phyloP scores from a whole-genome alignment of 805 yeast species.

The Candida silvatica region DNA sequence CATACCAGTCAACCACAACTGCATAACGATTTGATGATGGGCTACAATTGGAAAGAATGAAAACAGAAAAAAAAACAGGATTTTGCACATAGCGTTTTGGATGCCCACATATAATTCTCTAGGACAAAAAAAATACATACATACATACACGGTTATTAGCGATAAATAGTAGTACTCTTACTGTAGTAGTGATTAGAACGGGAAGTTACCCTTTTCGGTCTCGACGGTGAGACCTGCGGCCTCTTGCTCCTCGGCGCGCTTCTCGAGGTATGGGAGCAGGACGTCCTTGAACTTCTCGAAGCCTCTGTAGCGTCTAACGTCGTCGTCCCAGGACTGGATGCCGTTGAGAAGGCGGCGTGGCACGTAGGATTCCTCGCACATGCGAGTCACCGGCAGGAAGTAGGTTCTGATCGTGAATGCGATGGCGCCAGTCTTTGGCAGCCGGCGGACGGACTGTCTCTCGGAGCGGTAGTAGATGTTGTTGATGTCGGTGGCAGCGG shows the following conservation, averaged over 20 bases:
- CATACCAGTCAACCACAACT: too few relatives aligned
- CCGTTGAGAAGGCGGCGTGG: constrained; percentile 55
- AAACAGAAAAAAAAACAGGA: too few relatives aligned
- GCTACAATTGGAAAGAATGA: too few relatives aligned
- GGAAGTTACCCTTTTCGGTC: constrained; percentile 33
- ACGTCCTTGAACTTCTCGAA: constrained; percentile 43
- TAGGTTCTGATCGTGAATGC: constrained; percentile 59
- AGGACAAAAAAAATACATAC: too few relatives aligned
- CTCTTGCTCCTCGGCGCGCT: constrained; percentile 41
- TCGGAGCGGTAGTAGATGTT: constrained; percentile 53
- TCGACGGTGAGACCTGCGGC: constrained; percentile 29
- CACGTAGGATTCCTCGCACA: constrained; percentile 51
- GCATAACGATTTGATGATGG: too few relatives aligned
- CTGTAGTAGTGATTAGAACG: constrained; percentile 22
- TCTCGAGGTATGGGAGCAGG: constrained; percentile 44
- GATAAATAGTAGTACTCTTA: not conserved
- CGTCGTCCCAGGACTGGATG: constrained; percentile 49
- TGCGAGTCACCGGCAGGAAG: constrained; percentile 43
- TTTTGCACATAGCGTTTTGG: too few relatives aligned
- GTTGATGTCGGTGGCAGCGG: constrained; percentile 34
- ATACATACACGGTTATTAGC: too few relatives aligned
- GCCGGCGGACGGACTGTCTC: constrained; percentile 52
- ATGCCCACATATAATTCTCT: too few relatives aligned
- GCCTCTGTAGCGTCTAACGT: constrained; percentile 56
- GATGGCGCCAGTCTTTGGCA: constrained; percentile 50